Evolutionary conservation across 2,329 filamentous ascomycete genomes (phyloP).

Genomic region (Tothia fuscella): DNA sequence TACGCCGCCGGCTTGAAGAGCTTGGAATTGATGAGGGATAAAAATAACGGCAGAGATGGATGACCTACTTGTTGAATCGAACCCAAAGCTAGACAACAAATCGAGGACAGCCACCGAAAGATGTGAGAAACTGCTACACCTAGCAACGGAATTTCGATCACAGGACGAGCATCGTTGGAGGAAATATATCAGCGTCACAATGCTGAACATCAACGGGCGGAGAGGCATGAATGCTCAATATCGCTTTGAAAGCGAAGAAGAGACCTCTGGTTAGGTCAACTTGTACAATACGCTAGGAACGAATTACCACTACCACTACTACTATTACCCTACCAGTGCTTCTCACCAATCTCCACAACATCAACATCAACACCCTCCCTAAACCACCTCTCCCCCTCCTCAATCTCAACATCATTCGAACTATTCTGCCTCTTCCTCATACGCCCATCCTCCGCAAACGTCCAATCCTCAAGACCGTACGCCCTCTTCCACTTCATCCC

Average conservation of each 20-base stretch:
- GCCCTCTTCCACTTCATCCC: conserved; percentile 69
- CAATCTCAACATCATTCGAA: conserved; percentile 56
- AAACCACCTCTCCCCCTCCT: conserved; percentile 55
- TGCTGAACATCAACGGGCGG: too few species aligned
- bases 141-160: too few species aligned
- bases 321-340: conserved; percentile 55
- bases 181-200: not conserved
- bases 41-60: too few species aligned
- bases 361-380: conserved; percentile 58
- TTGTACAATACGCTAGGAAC: too few species aligned
- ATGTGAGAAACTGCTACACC: too few species aligned
- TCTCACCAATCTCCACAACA: conserved; percentile 50
- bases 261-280: too few species aligned
- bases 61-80: too few species aligned
- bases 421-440: conserved; percentile 71
- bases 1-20: conserved; percentile 51
- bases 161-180: too few species aligned
- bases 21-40: not conserved
- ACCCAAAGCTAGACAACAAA: too few species aligned
- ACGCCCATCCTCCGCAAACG: conserved; percentile 54
- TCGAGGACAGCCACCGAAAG: too few species aligned
- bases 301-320: not conserved
- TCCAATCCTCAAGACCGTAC: conserved; percentile 76
- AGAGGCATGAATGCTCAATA: not conserved
- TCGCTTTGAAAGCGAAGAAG: not conserved